Percentiles rank a stretch among this genome's conserved stretches.
These are phyloP conservation scores for Paraconiothyrium sp. DNA, from an alignment of 2,329 filamentous ascomycete genomes.

Conservation along the genomic window DNA sequence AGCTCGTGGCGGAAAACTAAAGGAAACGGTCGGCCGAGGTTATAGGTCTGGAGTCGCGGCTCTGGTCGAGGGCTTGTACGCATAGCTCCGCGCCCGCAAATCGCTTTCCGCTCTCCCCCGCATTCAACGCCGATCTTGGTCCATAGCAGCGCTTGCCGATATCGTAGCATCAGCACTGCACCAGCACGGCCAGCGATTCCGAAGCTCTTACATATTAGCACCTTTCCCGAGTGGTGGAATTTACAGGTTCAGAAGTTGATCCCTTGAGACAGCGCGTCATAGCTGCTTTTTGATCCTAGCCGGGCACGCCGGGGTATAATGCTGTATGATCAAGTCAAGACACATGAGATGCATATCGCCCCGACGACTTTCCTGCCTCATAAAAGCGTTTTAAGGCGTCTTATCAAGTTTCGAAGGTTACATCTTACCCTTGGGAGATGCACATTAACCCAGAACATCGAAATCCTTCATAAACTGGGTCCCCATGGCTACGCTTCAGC, in stretches of 20 bases:
- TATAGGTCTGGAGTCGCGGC: not conserved
- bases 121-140: not conserved
- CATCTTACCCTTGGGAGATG: not conserved
- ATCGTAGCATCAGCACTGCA: not conserved
- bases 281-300: not conserved
- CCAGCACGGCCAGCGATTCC: not conserved
- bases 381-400: not conserved
- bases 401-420: not conserved
- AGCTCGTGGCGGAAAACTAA: not conserved
- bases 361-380: not conserved
- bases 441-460: too few species aligned
- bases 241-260: not conserved
- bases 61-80: not conserved
- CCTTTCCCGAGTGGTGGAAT: not conserved
- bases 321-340: not conserved
- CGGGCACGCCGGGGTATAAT: not conserved
- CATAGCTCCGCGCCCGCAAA: conserved; percentile 1
- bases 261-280: not conserved
- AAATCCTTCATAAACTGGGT: too few species aligned
- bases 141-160: not conserved
- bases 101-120: not conserved
- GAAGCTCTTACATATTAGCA: not conserved
- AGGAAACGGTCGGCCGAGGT: not conserved
- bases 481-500: conserved; percentile 57
- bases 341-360: not conserved